A percentile compares a stretch with the other conserved stretches of the same genome.
These are phyloP conservation scores for Tolypocladium sp. DNA, from an alignment of 2,329 filamentous ascomycete species.

Conservation along the genomic window DNA sequence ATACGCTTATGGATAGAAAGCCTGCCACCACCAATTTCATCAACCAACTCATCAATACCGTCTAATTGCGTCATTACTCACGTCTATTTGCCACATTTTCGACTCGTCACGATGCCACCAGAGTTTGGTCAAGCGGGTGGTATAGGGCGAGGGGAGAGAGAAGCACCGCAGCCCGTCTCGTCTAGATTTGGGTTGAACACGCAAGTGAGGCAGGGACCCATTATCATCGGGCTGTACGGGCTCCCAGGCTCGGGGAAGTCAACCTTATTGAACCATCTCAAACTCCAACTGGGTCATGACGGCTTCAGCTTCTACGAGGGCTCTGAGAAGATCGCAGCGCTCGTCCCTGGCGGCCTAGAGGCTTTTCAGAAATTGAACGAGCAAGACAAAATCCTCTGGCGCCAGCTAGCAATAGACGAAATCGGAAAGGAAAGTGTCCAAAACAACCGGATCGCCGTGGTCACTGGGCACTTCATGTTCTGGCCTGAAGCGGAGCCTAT, in stretches of 20 bases:
- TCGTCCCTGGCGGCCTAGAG: conserved; percentile 35
- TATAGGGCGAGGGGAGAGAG: no score
- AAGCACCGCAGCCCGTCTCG: no score
- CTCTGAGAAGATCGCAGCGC: conserved; percentile 32
- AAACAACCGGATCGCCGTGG: conserved; percentile 29
- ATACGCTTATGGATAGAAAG: neutral
- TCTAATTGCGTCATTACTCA: no score
- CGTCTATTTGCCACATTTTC: no score
- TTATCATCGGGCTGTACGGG: conserved; percentile 45
- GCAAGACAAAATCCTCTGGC: conserved; percentile 25
- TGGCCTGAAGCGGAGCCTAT: conserved; percentile 29
- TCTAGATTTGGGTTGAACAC: no score
- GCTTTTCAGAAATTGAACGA: conserved; percentile 32
- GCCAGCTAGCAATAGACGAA: conserved; percentile 33
- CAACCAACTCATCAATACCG: no score
- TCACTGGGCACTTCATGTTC: conserved; percentile 48
- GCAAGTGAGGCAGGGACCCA: conserved; percentile 17
- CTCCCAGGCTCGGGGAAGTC: conserved; percentile 46
- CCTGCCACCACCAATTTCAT: neutral
- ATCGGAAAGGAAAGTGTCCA: conserved; percentile 28
- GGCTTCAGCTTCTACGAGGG: conserved; percentile 43
- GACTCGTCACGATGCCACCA: no score
- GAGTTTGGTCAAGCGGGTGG: no score
- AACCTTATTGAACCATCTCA: conserved; percentile 30
- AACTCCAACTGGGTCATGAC: conserved; percentile 18